These are phyloP conservation scores for Psilocybe cyanescens DNA, from an alignment of 768 basidiomycete genomes.

Conservation along the genomic window DNA sequence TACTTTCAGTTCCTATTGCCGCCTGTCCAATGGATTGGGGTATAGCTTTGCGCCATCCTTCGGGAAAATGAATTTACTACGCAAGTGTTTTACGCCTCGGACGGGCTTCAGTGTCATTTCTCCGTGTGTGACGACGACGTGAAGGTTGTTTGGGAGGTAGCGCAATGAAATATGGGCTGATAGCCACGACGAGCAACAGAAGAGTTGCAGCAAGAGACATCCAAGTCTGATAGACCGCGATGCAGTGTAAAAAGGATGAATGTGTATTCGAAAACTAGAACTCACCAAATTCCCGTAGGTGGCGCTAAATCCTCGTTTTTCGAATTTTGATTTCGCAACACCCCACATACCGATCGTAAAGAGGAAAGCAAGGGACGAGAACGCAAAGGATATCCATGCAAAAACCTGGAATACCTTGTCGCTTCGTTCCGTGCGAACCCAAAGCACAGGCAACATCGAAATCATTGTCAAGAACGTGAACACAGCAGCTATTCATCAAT, in stretches of 20 bases:
- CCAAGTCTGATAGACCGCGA: conserved; percentile 31
- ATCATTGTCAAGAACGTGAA: conserved; percentile 33
- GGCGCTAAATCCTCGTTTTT: conserved; percentile 34
- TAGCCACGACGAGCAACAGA: conserved; percentile 26
- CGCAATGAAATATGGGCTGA: conserved; percentile 23
- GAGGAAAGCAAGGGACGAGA: conserved; percentile 36
- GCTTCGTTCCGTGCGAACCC: conserved; percentile 24
- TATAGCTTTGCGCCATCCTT: too few relatives aligned
- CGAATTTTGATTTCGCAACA: conserved; percentile 35
- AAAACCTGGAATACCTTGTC: conserved; percentile 31
- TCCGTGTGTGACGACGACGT: not conserved
- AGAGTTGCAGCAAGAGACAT: conserved; percentile 37
- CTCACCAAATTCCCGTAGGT: conserved; percentile 40
- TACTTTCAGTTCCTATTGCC: too few relatives aligned
- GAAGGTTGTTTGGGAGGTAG: conserved; percentile 12
- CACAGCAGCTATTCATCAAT: conserved; percentile 27
- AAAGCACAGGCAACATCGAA: conserved; percentile 30
- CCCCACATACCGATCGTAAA: conserved; percentile 41
- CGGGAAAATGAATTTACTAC: not conserved
- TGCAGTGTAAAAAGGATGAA: not conserved
- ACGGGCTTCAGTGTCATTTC: conserved; percentile 11
- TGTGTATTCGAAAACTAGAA: not conserved
- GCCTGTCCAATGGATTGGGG: too few relatives aligned
- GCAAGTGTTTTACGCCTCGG: not conserved
- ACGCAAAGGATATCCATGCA: conserved; percentile 30